phyloP scores from a whole-genome alignment of 1,284 basidiomycete genomes.

The Leccinum pallidistipes region DNA sequence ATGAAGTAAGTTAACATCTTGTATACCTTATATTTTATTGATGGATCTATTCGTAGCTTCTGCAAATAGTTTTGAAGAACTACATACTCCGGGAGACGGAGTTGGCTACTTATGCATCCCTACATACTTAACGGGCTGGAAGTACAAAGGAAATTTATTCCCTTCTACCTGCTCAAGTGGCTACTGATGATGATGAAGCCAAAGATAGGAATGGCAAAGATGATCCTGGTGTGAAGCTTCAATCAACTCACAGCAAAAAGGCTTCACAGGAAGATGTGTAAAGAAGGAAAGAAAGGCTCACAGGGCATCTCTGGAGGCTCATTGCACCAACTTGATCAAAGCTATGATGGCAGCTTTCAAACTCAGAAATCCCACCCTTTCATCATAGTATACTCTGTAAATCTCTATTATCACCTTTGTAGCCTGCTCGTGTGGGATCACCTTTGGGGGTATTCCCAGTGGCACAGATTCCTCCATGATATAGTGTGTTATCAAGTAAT shows the following conservation, averaged over 20 bases:
- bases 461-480: no score
- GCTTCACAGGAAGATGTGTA: neutral
- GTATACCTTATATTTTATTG: no score
- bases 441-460: no score
- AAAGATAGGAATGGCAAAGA: neutral
- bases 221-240: no score
- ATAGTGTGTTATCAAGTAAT: no score
- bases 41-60: neutral
- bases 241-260: neutral
- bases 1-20: no score
- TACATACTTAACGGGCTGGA: neutral
- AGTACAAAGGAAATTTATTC: neutral
- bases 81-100: neutral
- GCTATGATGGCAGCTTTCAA: conserved; percentile 2
- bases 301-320: neutral
- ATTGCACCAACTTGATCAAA: neutral
- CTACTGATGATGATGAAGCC: neutral
- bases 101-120: neutral
- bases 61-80: neutral
- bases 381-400: no score
- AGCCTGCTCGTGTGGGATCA: no score
- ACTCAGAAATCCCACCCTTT: neutral
- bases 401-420: no score
- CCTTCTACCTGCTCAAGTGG: neutral
- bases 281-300: neutral